Evolutionary conservation across 116 monocot species (phyloP), one percentile per base, ranked within the genome.

Genomic region (Cymodocea nodosa): DNA sequence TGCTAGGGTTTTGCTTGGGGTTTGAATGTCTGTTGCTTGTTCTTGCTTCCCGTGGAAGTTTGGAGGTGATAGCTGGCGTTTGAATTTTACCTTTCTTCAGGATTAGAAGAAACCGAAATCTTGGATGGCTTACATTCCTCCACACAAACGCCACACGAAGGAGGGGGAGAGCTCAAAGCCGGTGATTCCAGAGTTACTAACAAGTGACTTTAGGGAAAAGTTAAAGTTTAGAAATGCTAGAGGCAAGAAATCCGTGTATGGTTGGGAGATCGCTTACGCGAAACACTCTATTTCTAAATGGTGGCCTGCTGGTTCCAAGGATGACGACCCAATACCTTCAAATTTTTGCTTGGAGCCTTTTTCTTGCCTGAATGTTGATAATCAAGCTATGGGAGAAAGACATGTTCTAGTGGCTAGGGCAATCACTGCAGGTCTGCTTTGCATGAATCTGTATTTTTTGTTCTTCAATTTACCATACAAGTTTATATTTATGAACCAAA

Each of bases 111-210:
- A 35, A 17, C 23, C 3, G 12, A 0, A 60, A 36, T 18, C 15
- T 40, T 40, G 2, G 55, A 56, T 71, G 66, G 71, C 70, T 4
- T 74, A 74, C 73, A 34, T 75, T n/a, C 88, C 88, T 10, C 88
- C 88, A 24, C 88, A 84, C 60, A 88, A 82, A 53, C 74, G 84
- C 34, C 75, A 72, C 52, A 74, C 75, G 39, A 59, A 61, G 15
- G 44, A 24, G 51, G 10, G 69, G 59, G 48, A 62, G 44, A 57
- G 22, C 35, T 59, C 76, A 17, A 10, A 59, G 2, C 78, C 73
- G 11, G 3, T 44, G 44, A 15, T 54, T n/a, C 74, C 76, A 0
- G 16, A 48, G 5, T 71, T 66, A 49, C 63, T 78, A 16, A 30
- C 20, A 48, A 66, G 62, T 60, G 60, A n/a, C 37, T 73, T 71